Evolutionary conservation across 2,329 filamentous ascomycete species (phyloP).

Genomic region (Fusarium drepaniforme): DNA sequence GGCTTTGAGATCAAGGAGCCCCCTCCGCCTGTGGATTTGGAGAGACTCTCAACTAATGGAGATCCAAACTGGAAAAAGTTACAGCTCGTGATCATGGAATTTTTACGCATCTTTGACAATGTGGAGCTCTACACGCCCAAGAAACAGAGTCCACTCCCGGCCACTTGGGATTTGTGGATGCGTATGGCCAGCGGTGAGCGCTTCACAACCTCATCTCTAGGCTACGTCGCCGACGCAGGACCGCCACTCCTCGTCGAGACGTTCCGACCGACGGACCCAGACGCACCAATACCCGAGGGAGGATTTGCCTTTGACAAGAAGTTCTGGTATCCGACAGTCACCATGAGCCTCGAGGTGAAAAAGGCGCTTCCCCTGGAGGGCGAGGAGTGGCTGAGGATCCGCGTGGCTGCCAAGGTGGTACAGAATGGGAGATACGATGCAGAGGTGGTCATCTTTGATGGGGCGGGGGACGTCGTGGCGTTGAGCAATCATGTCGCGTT

Average conservation of each 20-base stretch:
- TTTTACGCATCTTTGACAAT: constrained; percentile 44
- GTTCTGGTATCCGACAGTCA: constrained; percentile 83
- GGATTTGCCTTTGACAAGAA: constrained; percentile 44
- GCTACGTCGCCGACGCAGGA: constrained; percentile 73
- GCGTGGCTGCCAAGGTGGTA: constrained; percentile 74
- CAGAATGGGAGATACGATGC: constrained; percentile 80
- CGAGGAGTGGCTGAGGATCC: constrained; percentile 78
- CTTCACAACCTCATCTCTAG: constrained; percentile 74
- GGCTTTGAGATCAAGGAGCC: constrained; percentile 37
- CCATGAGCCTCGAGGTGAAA: constrained; percentile 83
- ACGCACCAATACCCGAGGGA: constrained; percentile 30
- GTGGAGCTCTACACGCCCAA: constrained; percentile 48
- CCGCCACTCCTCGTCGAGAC: constrained; percentile 75
- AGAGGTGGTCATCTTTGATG: constrained; percentile 75
- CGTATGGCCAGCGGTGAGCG: constrained; percentile 68
- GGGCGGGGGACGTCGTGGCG: constrained; percentile 45
- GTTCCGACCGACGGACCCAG: constrained; percentile 49
- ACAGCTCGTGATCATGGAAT: constrained; percentile 33
- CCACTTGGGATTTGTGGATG: constrained; percentile 65
- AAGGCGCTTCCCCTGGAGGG: constrained; percentile 75
- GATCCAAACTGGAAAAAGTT: constrained; percentile 37
- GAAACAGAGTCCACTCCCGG: constrained; percentile 3
- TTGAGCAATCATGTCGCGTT: constrained; percentile 48
- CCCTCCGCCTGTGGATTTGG: constrained; percentile 36
- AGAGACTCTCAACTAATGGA: background rate